phyloP scores from a whole-genome alignment of 2,329 filamentous ascomycete species.

The Didymellaceae sp. region DNA sequence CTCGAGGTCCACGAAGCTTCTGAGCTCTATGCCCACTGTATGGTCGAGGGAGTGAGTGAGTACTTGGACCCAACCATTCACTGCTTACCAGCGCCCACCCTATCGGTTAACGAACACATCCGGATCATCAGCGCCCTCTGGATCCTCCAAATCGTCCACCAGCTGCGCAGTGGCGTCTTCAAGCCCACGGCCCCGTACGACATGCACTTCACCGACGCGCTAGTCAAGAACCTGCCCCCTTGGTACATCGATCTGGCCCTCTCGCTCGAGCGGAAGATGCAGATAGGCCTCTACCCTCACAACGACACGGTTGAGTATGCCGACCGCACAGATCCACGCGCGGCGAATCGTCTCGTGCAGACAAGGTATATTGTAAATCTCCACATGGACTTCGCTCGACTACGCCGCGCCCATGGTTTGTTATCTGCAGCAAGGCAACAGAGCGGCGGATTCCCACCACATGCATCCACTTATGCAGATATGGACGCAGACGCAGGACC shows the following conservation, averaged over 20 bases:
- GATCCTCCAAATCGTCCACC: slow-evolving; percentile 17
- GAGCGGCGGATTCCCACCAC: too few species aligned
- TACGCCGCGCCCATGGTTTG: too few species aligned
- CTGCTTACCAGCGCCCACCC: background rate
- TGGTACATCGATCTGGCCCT: slow-evolving; percentile 18
- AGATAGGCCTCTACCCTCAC: background rate
- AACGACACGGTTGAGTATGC: background rate
- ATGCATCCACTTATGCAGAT: too few species aligned
- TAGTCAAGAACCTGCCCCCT: slow-evolving; percentile 9
- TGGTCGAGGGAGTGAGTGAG: slow-evolving; percentile 11
- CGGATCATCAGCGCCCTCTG: slow-evolving; percentile 12
- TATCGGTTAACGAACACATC: slow-evolving; percentile 13
- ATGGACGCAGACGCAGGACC: too few species aligned
- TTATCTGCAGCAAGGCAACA: too few species aligned
- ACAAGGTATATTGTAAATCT: background rate
- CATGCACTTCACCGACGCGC: background rate
- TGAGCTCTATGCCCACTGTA: slow-evolving; percentile 13
- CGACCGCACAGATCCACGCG: background rate
- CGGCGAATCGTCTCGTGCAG: background rate
- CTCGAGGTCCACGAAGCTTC: slow-evolving; percentile 11
- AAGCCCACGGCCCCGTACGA: background rate
- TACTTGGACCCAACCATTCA: slow-evolving; percentile 9
- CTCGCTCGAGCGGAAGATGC: slow-evolving; percentile 1
- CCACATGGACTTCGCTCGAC: too few species aligned
- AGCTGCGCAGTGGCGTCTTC: slow-evolving; percentile 4